These are phyloP conservation scores for Eucalyptus tenuipes DNA, from an alignment of 345 rosid species.

Conservation along the genomic window DNA sequence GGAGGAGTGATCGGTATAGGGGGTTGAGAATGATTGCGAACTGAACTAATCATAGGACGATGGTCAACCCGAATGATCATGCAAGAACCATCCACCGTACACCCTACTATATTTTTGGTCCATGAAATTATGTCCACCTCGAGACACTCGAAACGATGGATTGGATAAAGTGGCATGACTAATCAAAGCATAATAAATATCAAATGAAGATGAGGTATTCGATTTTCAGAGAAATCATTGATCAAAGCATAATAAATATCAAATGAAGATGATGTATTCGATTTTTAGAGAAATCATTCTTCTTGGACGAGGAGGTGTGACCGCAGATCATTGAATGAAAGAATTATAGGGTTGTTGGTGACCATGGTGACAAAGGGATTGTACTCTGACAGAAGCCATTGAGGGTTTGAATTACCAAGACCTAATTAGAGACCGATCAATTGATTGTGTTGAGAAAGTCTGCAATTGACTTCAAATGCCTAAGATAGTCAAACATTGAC, in stretches of 20 bases:
- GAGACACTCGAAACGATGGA: neutral
- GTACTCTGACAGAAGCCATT: neutral
- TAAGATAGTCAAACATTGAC: neutral
- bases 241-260: neutral
- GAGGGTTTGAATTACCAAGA: neutral
- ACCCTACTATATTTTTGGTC: no score
- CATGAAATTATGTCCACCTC: neutral
- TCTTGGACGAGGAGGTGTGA: neutral
- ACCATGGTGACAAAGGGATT: neutral
- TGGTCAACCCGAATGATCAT: no score
- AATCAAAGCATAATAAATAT: neutral
- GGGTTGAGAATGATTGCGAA: no score
- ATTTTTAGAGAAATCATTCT: neutral
- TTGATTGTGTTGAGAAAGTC: neutral
- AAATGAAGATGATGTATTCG: neutral
- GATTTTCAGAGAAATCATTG: neutral
- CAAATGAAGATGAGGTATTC: neutral
- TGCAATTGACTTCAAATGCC: neutral
- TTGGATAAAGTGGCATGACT: neutral
- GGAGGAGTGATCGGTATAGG: no score
- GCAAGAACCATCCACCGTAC: no score
- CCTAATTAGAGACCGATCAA: neutral
- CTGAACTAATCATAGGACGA: no score
- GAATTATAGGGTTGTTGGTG: neutral
- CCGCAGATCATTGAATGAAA: neutral